Conservation (phyloP, 495 filamentous ascomycete genomes). For the Trypethelium eluteriae region DNA sequence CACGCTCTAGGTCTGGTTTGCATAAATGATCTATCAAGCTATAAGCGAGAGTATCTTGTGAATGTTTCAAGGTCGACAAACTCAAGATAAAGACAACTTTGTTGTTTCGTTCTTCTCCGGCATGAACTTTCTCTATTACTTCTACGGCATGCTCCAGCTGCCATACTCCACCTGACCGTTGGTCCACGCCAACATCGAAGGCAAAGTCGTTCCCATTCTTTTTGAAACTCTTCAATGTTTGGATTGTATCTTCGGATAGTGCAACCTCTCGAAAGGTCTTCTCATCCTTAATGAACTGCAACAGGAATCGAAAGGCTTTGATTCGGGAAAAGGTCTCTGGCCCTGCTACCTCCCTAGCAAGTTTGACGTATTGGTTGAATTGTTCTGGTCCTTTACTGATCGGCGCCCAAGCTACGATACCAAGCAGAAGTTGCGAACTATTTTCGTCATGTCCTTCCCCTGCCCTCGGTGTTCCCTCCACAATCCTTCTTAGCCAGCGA, state of each 20-base stretch:
- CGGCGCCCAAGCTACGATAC: slow-evolving; percentile 76
- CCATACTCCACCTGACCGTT: slow-evolving; percentile 55
- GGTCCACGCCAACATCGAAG: slow-evolving; percentile 81
- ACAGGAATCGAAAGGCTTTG: slow-evolving; percentile 68
- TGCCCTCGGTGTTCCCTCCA: slow-evolving; percentile 45
- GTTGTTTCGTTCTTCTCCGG: slow-evolving; percentile 48
- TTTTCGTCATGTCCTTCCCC: slow-evolving; percentile 52
- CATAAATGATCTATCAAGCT: slow-evolving; percentile 64
- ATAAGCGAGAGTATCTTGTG: slow-evolving; percentile 4
- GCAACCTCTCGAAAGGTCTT: slow-evolving; percentile 40
- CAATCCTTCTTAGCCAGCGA: slow-evolving; percentile 55
- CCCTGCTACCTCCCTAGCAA: slow-evolving; percentile 37
- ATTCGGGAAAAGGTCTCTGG: slow-evolving; percentile 40
- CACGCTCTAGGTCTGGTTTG: slow-evolving; percentile 63
- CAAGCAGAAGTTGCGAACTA: slow-evolving; percentile 51
- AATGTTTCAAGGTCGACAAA: slow-evolving; percentile 28
- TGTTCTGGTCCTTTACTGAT: slow-evolving; percentile 47
- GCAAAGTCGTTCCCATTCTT: slow-evolving; percentile 43
- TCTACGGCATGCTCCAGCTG: slow-evolving; percentile 66
- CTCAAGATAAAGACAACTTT: slow-evolving; percentile 62
- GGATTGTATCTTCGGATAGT: slow-evolving; percentile 52
- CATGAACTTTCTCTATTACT: slow-evolving; percentile 60
- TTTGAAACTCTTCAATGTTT: slow-evolving; percentile 61
- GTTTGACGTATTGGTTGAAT: slow-evolving; percentile 27
- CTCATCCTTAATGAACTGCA: slow-evolving; percentile 65